Evolutionary conservation across 805 yeast genomes (phyloP).

Genomic region (Candida alai): DNA sequence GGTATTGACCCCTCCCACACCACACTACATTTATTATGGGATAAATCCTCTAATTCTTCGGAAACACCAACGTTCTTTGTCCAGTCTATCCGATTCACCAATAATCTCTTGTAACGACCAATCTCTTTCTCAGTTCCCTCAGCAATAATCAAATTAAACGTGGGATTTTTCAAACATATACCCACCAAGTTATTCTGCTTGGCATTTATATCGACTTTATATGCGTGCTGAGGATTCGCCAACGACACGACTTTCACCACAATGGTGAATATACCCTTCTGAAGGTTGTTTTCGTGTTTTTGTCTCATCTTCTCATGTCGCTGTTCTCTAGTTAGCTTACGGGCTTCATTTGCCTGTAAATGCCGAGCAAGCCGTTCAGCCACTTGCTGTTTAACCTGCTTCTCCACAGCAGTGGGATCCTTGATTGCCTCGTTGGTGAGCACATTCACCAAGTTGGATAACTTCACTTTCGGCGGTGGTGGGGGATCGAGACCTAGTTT

Average conservation of each 20-base stretch:
- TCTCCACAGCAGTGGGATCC: conserved; percentile 87
- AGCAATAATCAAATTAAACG: conserved; percentile 57
- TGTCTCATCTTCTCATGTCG: conserved; percentile 42
- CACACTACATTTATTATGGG: conserved; percentile 42
- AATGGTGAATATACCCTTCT: conserved; percentile 49
- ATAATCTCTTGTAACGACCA: conserved; percentile 57
- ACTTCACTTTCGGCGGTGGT: conserved; percentile 84
- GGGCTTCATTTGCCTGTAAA: conserved; percentile 51
- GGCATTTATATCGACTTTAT: conserved; percentile 77
- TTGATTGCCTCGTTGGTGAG: conserved; percentile 78
- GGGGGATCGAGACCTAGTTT: conserved; percentile 80
- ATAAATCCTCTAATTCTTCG: conserved; percentile 28
- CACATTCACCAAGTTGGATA: conserved; percentile 82
- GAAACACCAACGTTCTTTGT: conserved; percentile 40
- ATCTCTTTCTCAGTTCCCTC: conserved; percentile 71
- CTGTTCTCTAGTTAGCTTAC: conserved; percentile 61
- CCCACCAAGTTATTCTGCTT: conserved; percentile 69
- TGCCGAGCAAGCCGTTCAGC: conserved; percentile 59
- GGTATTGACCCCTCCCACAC: conserved; percentile 72
- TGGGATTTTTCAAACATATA: conserved; percentile 43
- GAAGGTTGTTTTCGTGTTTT: conserved; percentile 47
- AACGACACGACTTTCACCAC: conserved; percentile 57
- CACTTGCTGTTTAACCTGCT: conserved; percentile 64
- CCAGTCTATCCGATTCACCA: conserved; percentile 70
- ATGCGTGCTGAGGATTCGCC: conserved; percentile 62